Conservation (phyloP, 495 filamentous ascomycete genomes). For the Aspergillus heteromorphus region DNA sequence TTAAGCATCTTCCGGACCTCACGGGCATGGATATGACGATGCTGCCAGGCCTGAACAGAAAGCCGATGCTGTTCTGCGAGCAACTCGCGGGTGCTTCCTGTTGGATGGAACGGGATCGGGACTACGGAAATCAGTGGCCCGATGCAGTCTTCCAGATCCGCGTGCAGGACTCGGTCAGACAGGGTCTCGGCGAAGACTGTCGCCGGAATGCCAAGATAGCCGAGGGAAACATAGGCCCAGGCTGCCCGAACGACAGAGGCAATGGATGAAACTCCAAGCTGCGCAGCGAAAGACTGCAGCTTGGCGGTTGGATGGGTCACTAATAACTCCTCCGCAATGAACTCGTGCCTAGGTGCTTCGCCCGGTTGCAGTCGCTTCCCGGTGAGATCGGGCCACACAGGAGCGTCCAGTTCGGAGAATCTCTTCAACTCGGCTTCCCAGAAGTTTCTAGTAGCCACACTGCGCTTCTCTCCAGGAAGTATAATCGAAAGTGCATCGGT, state of each 20-base stretch:
- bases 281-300: slow-evolving; percentile 15
- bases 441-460: slow-evolving; percentile 16
- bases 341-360: slow-evolving; percentile 8
- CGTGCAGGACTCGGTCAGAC: slow-evolving; percentile 24
- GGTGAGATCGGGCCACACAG: slow-evolving; percentile 29
- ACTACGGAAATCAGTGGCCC: slow-evolving; percentile 30
- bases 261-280: slow-evolving; percentile 26
- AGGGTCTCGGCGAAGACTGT: slow-evolving; percentile 32
- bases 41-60: slow-evolving; percentile 18
- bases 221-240: slow-evolving; percentile 24
- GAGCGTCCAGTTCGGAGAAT: slow-evolving; percentile 17
- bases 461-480: slow-evolving; percentile 12
- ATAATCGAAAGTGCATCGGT: slow-evolving; percentile 20
- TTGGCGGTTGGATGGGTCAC: slow-evolving; percentile 13
- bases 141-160: slow-evolving; percentile 21
- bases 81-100: slow-evolving; percentile 16
- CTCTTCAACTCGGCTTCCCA: slow-evolving; percentile 21
- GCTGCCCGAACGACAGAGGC: slow-evolving; percentile 26
- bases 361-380: slow-evolving; percentile 16
- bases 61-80: slow-evolving; percentile 21
- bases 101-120: slow-evolving; percentile 24
- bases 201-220: slow-evolving; percentile 27
- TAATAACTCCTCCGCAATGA: slow-evolving; percentile 11
- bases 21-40: slow-evolving; percentile 26
- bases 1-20: slow-evolving; percentile 23